Evolutionary conservation across 2,329 filamentous ascomycete genomes (phyloP), one percentile per base, ranked within the genome.

Genomic region (Onygenales sp.): DNA sequence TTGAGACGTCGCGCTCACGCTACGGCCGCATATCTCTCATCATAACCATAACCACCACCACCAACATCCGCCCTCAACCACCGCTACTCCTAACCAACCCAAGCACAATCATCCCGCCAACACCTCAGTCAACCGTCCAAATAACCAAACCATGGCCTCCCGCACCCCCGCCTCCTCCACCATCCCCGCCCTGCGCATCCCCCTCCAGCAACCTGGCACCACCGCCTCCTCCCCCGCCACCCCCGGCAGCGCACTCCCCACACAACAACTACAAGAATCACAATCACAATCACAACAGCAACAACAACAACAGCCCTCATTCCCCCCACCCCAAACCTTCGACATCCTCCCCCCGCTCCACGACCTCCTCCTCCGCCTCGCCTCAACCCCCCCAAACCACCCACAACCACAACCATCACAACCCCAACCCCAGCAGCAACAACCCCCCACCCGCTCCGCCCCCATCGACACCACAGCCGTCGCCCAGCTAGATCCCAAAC

Each of bases 331-430:
- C 32, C 85, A 91, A 69, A 83, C 83, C 49, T 88, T 96, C 73
- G 91, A 95, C 74, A 82, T 89, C 61, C 80, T 95, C 52, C 88
- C 90, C 31, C 83, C 90, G 63, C 82, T 96, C 52, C 85, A 88
- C 63, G 78, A 83, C 55, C 82, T 95, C 60, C 82, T 96, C 56
- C 77, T 83, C 59, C 87, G 87, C 49, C 80, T 96, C 14, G 82
- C 87, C 60, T 76, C 72, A 67, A 14, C 74, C 66, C 56, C 63
- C 61, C 63, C 68, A 71, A 40, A 67, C 61, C 11, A 57, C 62
- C 53, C 21, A 27, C 21, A 27, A 61, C 62, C 53, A 59, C 62
- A n/a, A 59, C 65, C 46, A 59, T 62, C 27, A 61, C 62, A 54
- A 55, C 52, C 48, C 57, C 31, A 42, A 59, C 32, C 36, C 54